Percentiles rank a stretch among this genome's conserved stretches.
Conservation (phyloP, 2,329 filamentous ascomycete species). For the Pestalotiopsis sp. region DNA sequence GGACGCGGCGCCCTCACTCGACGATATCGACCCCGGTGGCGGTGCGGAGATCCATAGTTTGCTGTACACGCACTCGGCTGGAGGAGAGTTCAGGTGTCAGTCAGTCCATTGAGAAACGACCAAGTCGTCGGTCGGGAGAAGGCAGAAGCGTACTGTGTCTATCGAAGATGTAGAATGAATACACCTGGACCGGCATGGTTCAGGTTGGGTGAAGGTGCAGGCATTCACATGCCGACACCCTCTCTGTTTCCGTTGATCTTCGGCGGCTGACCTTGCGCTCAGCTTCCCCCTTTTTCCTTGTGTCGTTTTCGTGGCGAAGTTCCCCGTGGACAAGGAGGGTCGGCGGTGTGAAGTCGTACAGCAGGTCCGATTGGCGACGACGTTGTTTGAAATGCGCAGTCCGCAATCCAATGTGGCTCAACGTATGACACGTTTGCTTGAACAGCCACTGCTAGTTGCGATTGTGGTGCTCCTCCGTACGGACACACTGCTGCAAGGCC, state of each 20-base stretch:
- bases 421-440: background rate
- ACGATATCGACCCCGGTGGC: constrained; percentile 44
- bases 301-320: background rate
- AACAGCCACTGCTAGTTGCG: background rate
- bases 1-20: constrained; percentile 34
- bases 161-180: constrained; percentile 99
- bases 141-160: constrained; percentile 75
- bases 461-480: background rate
- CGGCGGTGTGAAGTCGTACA: background rate
- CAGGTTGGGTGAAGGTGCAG: constrained; percentile 14
- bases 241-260: background rate
- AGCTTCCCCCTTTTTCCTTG: background rate
- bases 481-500: background rate
- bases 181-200: constrained; percentile 77
- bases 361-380: background rate
- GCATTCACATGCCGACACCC: constrained; percentile 13
- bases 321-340: background rate
- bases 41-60: constrained; percentile 73
- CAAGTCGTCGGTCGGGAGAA: background rate
- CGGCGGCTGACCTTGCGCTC: background rate
- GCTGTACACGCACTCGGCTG: constrained; percentile 97
- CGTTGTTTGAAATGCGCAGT: background rate
- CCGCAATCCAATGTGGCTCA: background rate
- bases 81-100: constrained; percentile 10
- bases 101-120: constrained; percentile 10